A percentile compares a stretch with the other conserved stretches of the same genome.
These are phyloP conservation scores for Entomophthora muscae DNA, from an alignment of 371 early-diverging fungal genomes.

Conservation along the genomic window DNA sequence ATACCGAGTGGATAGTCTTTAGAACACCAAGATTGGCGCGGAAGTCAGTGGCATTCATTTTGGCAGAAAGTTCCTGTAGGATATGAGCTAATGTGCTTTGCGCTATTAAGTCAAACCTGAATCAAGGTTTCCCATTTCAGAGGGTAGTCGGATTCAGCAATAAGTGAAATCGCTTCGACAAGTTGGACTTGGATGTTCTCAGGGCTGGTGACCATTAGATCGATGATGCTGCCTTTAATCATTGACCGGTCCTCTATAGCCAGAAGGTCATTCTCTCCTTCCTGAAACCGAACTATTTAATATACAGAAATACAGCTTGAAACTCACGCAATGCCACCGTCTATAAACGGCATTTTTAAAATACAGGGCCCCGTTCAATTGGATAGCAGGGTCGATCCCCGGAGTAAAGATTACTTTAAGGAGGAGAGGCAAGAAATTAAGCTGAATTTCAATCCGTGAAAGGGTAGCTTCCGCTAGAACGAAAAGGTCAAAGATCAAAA, in stretches of 20 bases:
- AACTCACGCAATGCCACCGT: conserved; percentile 60
- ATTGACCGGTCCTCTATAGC: conserved; percentile 45
- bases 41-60: conserved; percentile 59
- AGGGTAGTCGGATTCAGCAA: conserved; percentile 85
- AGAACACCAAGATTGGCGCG: conserved; percentile 75
- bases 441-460: conserved; percentile 35
- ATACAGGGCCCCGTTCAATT: conserved; percentile 69
- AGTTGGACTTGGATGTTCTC: conserved; percentile 70
- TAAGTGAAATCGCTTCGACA: conserved; percentile 77
- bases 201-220: conserved; percentile 66
- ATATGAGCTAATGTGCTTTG: neutral
- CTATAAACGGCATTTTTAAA: conserved; percentile 90
- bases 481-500: neutral
- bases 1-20: conserved; percentile 83
- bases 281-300: conserved; percentile 14
- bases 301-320: neutral
- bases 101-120: conserved; percentile 21
- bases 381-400: conserved; percentile 29
- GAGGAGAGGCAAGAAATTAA: conserved; percentile 52
- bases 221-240: conserved; percentile 66
- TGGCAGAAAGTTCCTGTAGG: conserved; percentile 45
- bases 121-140: conserved; percentile 70
- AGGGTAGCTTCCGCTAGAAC: conserved; percentile 41
- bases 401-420: conserved; percentile 46
- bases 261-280: conserved; percentile 32